Evolutionary conservation across 2,329 filamentous ascomycete species (phyloP).

Genomic region (Stenocarpella maydis): DNA sequence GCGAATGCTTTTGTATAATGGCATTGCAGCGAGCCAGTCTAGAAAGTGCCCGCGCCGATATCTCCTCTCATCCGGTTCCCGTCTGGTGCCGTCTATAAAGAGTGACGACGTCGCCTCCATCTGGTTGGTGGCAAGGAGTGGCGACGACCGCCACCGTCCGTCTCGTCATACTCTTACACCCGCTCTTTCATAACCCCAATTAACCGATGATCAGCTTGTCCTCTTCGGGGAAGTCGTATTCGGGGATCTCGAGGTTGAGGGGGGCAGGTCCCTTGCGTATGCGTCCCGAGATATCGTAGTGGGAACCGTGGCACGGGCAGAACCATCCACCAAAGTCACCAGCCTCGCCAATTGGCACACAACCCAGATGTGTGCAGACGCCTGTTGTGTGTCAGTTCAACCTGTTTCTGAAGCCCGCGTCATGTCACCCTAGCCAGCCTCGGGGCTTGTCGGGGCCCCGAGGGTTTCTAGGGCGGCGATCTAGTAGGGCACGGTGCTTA

Average conservation of each 20-base stretch:
- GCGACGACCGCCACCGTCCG: constrained; percentile 1
- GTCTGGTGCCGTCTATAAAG: constrained; percentile 34
- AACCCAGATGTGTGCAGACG: constrained; percentile 99
- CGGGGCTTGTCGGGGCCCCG: background rate
- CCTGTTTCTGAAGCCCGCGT: background rate
- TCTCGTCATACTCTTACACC: constrained; percentile 33
- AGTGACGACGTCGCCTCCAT: constrained; percentile 14
- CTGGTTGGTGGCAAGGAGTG: background rate
- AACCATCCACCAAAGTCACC: constrained; percentile 99
- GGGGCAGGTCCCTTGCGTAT: constrained; percentile 97
- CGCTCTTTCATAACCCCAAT: constrained; percentile 40
- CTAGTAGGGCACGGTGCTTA: constrained; percentile 51
- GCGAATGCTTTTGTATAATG: constrained; percentile 39
- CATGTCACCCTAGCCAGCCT: background rate
- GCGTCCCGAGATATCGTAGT: constrained; percentile 99
- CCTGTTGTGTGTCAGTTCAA: constrained; percentile 57
- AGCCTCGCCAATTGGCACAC: constrained; percentile 98
- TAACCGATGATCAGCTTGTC: constrained; percentile 93
- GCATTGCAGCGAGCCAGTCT: constrained; percentile 38
- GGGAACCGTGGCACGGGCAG: constrained; percentile 99
- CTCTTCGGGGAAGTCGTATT: constrained; percentile 93
- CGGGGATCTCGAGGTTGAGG: constrained; percentile 94
- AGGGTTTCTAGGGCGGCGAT: background rate
- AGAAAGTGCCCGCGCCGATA: constrained; percentile 33
- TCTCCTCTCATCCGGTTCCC: constrained; percentile 4